Evolutionary conservation across 352 stramenopile genomes (phyloP), one percentile per base, ranked within the genome.

Genomic region (Aphanomyces invadans): DNA sequence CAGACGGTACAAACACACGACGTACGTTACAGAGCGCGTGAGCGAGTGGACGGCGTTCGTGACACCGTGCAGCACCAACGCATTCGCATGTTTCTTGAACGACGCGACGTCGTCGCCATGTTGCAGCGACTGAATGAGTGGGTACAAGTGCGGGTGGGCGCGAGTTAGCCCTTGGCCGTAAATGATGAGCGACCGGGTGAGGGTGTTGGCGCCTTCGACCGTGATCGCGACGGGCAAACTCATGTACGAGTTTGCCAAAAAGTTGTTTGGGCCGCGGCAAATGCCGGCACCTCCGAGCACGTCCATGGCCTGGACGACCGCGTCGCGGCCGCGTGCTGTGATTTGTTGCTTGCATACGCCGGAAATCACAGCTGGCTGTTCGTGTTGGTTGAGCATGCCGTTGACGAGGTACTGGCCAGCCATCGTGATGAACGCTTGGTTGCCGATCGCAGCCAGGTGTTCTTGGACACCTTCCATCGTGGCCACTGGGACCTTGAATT

Each of bases 301-400:
- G 69, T 99, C 96, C 96, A 99, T 99, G 46, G 87, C 96, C 52
- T 94, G 92, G 70, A 98, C 97, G 38, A 99, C 90, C 26, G 95
- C 96, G 36, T 96, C 85, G 71, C 96, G 92, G 69, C 95, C 95
- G 68, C 95, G 88, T 67, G 97, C 79, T 17, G 96, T 99, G 63
- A 98, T 98, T 75, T 99, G 97, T 82, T 99, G 96, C 81, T 99
- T 99, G 93, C 98, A 98, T 45, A 99, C 92, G 38, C 95, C 97
- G 65, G 89, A 98, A 68, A 99, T 96, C 5, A 99, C 96, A 48
- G 97, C 97, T 9, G 96, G 96, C 64, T 98, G 95, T 77, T 99
- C 96, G 75, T 99, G 96, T 73, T 98, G 97, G 78, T 98, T 97
- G 69, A 99, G 95, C 86, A 99, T 99, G 25, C 95, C 92, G 75